Base-by-base conservation (phyloP, 345 rosid genomes). In the Populus euphratica region DNA sequence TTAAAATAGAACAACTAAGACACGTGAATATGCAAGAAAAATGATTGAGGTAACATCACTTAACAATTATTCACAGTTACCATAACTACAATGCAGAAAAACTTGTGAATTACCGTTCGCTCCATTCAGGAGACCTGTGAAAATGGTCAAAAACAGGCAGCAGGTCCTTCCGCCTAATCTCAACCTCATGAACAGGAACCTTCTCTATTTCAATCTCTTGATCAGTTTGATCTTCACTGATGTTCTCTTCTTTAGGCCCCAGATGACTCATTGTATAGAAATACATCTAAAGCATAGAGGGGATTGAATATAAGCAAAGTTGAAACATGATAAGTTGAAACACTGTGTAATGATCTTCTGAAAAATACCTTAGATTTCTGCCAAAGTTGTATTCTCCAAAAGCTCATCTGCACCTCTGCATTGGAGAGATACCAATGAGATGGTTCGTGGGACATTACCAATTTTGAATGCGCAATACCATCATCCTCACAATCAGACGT, bases 121-220 rank as follows among this genome's bases (percentile, higher is more conserved):
- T 88, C 94, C 92, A 87, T 75, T 69, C 82, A 52, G 88, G 65
- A 75, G 85, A 79, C 81, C 88, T 82, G 68, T 88, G 93, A 77
- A 91, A 94, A 84, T 89, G 85, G 72, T 94, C 91, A 76, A 88
- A 92, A 84, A 91, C 89, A 31, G 99, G 98, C 73, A 96, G 83
- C 18, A 90, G 80, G 84, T 94, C 97, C 85, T 89, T 96, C 33
- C 86, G 86, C 81, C 90, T 86, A 43, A 92, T 89, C 82, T 96
- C 98, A 82, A 94, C 83, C 84, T 92, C 97, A 64, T 85, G 85
- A 75, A 81, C 81, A 70, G 85, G 86, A 70, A 90, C 79, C 64
- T 87, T 86, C 85, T 94, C 99, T 25, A 96, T 80, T 87, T 90
- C 97, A 25, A 83, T 80, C 86, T 94, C 98, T 76, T 94, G 98